Percentiles rank a stretch among this genome's conserved stretches.
Conservation (phyloP, 306 rosid genomes). For the Erythrophleum fordii region DNA sequence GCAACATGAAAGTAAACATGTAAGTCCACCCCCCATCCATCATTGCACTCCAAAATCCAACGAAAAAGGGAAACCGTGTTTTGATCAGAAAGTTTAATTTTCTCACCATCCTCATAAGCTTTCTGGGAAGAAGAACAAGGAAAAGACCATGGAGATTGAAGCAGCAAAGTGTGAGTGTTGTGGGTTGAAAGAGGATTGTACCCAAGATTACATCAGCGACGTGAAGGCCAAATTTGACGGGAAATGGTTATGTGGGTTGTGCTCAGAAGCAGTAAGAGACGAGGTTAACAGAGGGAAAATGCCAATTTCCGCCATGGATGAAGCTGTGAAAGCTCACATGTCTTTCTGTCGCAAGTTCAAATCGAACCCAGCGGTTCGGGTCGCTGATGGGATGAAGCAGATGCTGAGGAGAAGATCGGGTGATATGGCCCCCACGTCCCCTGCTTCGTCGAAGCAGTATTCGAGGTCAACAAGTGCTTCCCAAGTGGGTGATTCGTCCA, state of each 20-base stretch:
- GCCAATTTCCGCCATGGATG: slow-evolving; percentile 56
- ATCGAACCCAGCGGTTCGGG: slow-evolving; percentile 77
- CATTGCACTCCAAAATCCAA: slow-evolving; percentile 5
- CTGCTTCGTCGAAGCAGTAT: slow-evolving; percentile 52
- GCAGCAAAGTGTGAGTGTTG: slow-evolving; percentile 88
- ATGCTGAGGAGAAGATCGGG: slow-evolving; percentile 79
- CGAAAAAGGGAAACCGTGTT: slow-evolving; percentile 17
- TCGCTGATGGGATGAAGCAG: slow-evolving; percentile 92
- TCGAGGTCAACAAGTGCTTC: slow-evolving; percentile 62
- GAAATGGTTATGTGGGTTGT: slow-evolving; percentile 94
- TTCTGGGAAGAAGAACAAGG: not conserved
- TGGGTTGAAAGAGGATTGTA: slow-evolving; percentile 91
- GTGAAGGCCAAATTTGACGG: slow-evolving; percentile 79
- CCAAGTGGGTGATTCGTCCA: slow-evolving; percentile 62
- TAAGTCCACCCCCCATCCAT: slow-evolving; percentile 9
- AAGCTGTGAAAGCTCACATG: slow-evolving; percentile 92
- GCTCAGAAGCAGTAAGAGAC: slow-evolving; percentile 92
- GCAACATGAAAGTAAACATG: slow-evolving; percentile 21
- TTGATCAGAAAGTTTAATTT: not conserved
- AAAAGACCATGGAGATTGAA: slow-evolving; percentile 64
- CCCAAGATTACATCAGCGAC: slow-evolving; percentile 68
- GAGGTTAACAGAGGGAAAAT: slow-evolving; percentile 66
- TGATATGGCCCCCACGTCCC: slow-evolving; percentile 54
- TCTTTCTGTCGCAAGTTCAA: slow-evolving; percentile 81
- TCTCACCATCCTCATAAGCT: not conserved